These are phyloP conservation scores for Phytophthora pisi DNA, from an alignment of 352 stramenopile genomes.

Conservation along the genomic window DNA sequence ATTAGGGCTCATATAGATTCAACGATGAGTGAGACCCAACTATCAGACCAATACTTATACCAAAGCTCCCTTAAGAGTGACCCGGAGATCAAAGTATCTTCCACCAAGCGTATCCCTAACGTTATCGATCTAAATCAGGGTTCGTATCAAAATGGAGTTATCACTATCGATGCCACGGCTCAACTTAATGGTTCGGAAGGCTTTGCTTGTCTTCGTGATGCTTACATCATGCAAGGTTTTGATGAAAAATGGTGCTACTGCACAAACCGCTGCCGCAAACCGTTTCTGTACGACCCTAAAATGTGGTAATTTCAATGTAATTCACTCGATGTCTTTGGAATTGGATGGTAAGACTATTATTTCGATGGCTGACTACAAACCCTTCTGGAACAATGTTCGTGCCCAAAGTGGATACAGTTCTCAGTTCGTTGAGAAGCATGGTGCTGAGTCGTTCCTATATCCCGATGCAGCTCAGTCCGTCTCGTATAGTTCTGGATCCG, in stretches of 20 bases:
- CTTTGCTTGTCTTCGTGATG: slow-evolving; percentile 5
- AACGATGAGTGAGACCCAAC: slow-evolving; percentile 1
- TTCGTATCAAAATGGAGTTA: slow-evolving; percentile 7
- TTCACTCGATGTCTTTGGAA: too few relatives aligned
- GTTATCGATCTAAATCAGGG: slow-evolving; percentile 9
- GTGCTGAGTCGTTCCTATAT: too few relatives aligned
- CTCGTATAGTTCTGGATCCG: background rate
- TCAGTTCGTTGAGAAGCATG: too few relatives aligned
- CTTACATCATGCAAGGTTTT: background rate
- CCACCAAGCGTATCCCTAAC: background rate
- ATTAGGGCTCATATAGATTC: background rate
- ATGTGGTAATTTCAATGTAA: too few relatives aligned
- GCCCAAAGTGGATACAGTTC: too few relatives aligned
- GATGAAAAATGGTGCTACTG: background rate
- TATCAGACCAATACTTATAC: background rate
- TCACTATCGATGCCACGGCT: slow-evolving; percentile 2
- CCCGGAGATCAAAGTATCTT: background rate
- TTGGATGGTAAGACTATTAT: too few relatives aligned
- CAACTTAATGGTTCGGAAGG: background rate
- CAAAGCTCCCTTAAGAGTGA: background rate
- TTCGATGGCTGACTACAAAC: too few relatives aligned
- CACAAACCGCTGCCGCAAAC: too few relatives aligned
- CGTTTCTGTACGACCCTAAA: too few relatives aligned
- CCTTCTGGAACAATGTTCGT: too few relatives aligned
- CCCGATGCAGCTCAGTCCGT: background rate